Base-by-base conservation (phyloP, 208 protist genomes). In the Porcisia hertigi region DNA sequence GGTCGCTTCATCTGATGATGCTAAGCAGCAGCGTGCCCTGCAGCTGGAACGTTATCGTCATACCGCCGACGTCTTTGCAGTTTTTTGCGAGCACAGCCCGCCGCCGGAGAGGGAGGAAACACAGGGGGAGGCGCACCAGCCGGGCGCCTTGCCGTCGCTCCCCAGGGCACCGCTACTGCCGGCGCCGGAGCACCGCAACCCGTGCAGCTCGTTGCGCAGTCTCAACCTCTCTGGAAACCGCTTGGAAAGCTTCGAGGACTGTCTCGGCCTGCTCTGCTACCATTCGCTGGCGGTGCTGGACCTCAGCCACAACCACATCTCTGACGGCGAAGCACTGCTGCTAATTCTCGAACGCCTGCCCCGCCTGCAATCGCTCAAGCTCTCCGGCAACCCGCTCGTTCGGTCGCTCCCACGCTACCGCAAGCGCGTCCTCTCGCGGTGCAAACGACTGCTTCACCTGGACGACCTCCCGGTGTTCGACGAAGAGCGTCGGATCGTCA, bases 391-490 rank as follows among this genome's bases (percentile, higher is more conserved):
- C 79, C 94, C 94, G 6, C 78, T 97, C 45, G 88, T 96, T 34
- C 83, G 91, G 36, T 88, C 85, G 0, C 77, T 98, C 57, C 76
- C 85, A 8, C 83, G 88, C 67, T 98, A 98, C 77, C 89, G 97
- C 62, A 98, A 98, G 83, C 88, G 79, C 1, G 76, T 98, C 0
- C 88, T 98, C 8, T 73, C 87, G 30, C 81, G 84, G 9, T 93
- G 90, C 53, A 72, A 77, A 36, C 23, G 49, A 8, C 87, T 99
- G 3, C 80, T 94, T 43, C 95, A 98, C 77, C 79, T 99, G 23
- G 97, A 99, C 73, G 96, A 98, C 43, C 86, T 92, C 1, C 96
- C 95, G 7, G 94, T 99, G 1, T 97, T 96, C 69, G 87, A 84
- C 8, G 86, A 91, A 36, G 96, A 99, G 80, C 91, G 96, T 2